Percentiles rank a stretch among this genome's conserved stretches.
Evolutionary conservation across 805 yeast genomes (phyloP).

Genomic region (Myxozyma mucilagina): DNA sequence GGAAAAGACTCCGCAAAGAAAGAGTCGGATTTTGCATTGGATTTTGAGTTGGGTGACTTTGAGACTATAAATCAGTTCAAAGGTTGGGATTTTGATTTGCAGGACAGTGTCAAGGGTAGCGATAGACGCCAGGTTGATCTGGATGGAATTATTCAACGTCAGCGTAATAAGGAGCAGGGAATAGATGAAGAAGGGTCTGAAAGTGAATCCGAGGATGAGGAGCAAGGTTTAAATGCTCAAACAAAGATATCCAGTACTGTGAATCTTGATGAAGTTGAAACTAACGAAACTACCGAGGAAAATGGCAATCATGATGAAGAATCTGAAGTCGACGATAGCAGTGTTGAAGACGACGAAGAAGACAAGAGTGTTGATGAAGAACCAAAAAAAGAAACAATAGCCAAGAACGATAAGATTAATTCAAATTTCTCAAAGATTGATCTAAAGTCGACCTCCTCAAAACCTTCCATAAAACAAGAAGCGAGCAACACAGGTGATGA

Average conservation of each 20-base stretch:
- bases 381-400: conserved; percentile 32
- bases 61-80: conserved; percentile 49
- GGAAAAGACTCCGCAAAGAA: background rate
- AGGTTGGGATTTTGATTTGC: conserved; percentile 82
- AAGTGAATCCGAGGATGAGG: conserved; percentile 33
- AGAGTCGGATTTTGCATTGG: conserved; percentile 55
- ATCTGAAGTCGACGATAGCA: conserved; percentile 25
- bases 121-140: conserved; percentile 69
- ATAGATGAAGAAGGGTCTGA: conserved; percentile 20
- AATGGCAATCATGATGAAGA: conserved; percentile 35
- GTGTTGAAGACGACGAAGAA: conserved; percentile 47
- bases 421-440: conserved; percentile 10
- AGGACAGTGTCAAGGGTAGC: conserved; percentile 34
- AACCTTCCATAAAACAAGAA: conserved; percentile 35
- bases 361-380: conserved; percentile 30
- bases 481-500: conserved; percentile 44
- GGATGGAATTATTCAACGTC: conserved; percentile 81
- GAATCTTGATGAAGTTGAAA: conserved; percentile 36
- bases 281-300: conserved; percentile 48
- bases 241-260: background rate
- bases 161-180: conserved; percentile 60
- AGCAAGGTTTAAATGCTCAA: background rate
- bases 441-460: conserved; percentile 11
- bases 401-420: background rate
- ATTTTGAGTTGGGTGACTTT: conserved; percentile 65